phyloP scores from a whole-genome alignment of 495 filamentous ascomycete species.

The Trichodelitschia bisporula region DNA sequence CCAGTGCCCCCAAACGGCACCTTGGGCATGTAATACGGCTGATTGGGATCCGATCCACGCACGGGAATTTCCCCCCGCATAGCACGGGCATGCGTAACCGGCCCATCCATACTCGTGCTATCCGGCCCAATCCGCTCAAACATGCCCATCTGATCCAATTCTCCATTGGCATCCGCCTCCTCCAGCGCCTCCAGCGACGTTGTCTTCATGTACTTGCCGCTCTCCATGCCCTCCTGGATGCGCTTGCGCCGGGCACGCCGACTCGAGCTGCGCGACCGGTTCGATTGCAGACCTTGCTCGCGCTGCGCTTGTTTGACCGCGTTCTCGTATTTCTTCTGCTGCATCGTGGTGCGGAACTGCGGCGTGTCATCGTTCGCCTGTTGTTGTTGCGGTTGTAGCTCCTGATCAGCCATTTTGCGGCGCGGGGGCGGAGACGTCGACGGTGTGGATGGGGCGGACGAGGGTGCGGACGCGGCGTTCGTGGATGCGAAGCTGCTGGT shows the following conservation, averaged over 20 bases:
- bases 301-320: slow-evolving; percentile 10
- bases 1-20: too few species aligned
- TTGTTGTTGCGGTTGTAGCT: not conserved
- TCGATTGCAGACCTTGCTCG: slow-evolving; percentile 12
- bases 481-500: too few species aligned
- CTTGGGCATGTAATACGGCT: slow-evolving; percentile 13
- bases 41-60: slow-evolving; percentile 17
- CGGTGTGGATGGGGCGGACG: too few species aligned
- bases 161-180: slow-evolving; percentile 18
- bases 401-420: not conserved
- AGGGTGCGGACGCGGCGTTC: too few species aligned
- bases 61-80: slow-evolving; percentile 22
- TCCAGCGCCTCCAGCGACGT: slow-evolving; percentile 17
- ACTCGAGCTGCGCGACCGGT: slow-evolving; percentile 14
- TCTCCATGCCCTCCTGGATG: slow-evolving; percentile 12
- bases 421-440: not conserved
- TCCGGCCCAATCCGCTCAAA: slow-evolving; percentile 24
- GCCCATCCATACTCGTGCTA: slow-evolving; percentile 23
- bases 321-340: slow-evolving; percentile 14
- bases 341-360: slow-evolving; percentile 13
- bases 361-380: not conserved
- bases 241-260: slow-evolving; percentile 17
- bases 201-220: slow-evolving; percentile 20
- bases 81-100: slow-evolving; percentile 21
- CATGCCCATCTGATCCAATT: slow-evolving; percentile 19